Conservation (phyloP, 257 asterid genomes). For the Ocimum tenuiflorum region DNA sequence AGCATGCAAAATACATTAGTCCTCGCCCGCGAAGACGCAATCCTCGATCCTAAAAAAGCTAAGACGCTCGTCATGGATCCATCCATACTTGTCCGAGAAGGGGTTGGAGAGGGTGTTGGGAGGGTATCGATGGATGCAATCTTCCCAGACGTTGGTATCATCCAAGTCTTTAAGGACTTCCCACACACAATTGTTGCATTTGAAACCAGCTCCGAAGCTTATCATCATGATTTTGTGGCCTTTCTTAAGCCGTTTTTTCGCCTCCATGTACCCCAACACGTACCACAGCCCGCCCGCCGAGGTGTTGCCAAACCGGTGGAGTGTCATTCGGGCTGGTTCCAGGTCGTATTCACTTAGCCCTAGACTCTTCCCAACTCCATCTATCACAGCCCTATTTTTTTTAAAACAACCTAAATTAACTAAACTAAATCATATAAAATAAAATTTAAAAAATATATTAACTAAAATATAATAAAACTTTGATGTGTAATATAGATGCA, state of each 20-base stretch:
- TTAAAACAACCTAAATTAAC: too few relatives aligned
- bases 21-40: neutral
- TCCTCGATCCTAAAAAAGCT: constrained; percentile 28
- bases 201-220: constrained; percentile 53
- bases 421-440: too few relatives aligned
- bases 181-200: constrained; percentile 55
- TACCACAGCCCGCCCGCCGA: constrained; percentile 58
- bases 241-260: constrained; percentile 47
- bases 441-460: too few relatives aligned
- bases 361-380: constrained; percentile 39
- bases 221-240: constrained; percentile 49
- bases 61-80: constrained; percentile 35
- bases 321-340: constrained; percentile 55
- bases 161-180: constrained; percentile 38
- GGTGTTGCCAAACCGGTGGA: constrained; percentile 57
- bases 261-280: constrained; percentile 62
- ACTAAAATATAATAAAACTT: too few relatives aligned
- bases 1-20: neutral
- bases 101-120: constrained; percentile 28
- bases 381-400: constrained; percentile 39
- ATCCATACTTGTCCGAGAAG: constrained; percentile 33
- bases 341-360: constrained; percentile 39
- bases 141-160: constrained; percentile 42
- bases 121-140: constrained; percentile 38
- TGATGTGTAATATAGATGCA: too few relatives aligned